Evolutionary conservation across 371 early-diverging fungal species (phyloP).

Genomic region (Cladochytrium tenue): DNA sequence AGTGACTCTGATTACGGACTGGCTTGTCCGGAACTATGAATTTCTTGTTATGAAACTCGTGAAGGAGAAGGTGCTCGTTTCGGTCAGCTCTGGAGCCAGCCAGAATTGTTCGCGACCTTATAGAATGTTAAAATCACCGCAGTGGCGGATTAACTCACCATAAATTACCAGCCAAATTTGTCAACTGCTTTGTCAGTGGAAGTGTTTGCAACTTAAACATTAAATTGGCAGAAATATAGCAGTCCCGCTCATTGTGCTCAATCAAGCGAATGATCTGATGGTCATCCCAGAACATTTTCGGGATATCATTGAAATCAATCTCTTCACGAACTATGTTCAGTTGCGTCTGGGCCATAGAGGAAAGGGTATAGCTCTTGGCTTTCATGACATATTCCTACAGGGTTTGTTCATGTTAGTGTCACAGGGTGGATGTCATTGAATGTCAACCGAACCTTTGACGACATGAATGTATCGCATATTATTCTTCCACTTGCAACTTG

Average conservation of each 20-base stretch:
- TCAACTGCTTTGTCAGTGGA: conserved; percentile 93
- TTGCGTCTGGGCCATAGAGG: conserved; percentile 73
- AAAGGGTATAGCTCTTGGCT: conserved; percentile 85
- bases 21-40: conserved; percentile 89
- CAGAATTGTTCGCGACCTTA: conserved; percentile 73
- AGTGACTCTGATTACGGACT: conserved; percentile 14
- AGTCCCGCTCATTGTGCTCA: conserved; percentile 82
- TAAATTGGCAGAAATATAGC: conserved; percentile 75
- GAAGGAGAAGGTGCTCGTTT: conserved; percentile 96
- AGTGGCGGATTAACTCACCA: conserved; percentile 60
- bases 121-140: neutral
- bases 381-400: conserved; percentile 24
- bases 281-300: conserved; percentile 67
- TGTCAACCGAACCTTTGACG: conserved; percentile 61
- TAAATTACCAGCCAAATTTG: conserved; percentile 90
- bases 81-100: conserved; percentile 95
- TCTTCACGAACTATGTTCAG: conserved; percentile 83
- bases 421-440: neutral
- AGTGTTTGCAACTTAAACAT: conserved; percentile 87
- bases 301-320: conserved; percentile 79
- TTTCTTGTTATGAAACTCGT: conserved; percentile 91
- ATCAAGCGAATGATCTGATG: conserved; percentile 67
- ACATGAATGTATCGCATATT: conserved; percentile 91
- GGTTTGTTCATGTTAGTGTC: neutral
- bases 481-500: conserved; percentile 86